phyloP scores from a whole-genome alignment of 2,329 filamentous ascomycete species.

The Septoria linicola region DNA sequence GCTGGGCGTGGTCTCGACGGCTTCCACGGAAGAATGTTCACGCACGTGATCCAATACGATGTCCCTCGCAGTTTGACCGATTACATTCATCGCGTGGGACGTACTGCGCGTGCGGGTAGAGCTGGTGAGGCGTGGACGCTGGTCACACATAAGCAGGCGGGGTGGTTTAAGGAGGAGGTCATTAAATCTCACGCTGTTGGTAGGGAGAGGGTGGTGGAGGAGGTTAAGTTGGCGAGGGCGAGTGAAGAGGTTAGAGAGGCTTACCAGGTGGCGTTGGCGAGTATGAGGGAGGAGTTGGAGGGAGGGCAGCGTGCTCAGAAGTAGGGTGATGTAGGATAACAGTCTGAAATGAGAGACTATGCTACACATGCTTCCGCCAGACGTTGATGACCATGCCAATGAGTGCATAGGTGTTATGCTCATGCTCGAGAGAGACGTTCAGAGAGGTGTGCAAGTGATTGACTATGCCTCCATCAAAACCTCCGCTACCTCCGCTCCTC shows the following conservation, averaged over 20 bases:
- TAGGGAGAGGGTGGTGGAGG: conserved; percentile 48
- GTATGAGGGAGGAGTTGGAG: conserved; percentile 61
- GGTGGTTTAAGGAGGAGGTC: conserved; percentile 90
- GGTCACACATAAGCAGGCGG: conserved; percentile 75
- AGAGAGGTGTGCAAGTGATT: too few relatives aligned
- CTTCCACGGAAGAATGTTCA: conserved; percentile 55
- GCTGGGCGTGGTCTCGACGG: conserved; percentile 82
- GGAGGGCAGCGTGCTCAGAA: conserved; percentile 1
- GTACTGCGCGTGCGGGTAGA: conserved; percentile 80
- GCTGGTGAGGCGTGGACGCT: conserved; percentile 81
- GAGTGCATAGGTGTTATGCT: too few relatives aligned
- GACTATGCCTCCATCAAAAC: too few relatives aligned
- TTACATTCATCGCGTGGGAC: conserved; percentile 89
- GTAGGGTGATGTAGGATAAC: neutral
- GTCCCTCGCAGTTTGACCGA: conserved; percentile 75
- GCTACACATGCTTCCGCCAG: too few relatives aligned
- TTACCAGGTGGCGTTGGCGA: conserved; percentile 58
- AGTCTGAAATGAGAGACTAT: too few relatives aligned
- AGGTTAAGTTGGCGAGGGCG: conserved; percentile 32
- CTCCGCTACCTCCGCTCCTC: too few relatives aligned
- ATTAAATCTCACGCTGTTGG: conserved; percentile 56
- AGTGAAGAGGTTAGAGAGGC: conserved; percentile 36
- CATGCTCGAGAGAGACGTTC: too few relatives aligned
- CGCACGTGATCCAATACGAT: conserved; percentile 92
- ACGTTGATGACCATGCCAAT: too few relatives aligned